Evolutionary conservation across 75 land plant species (phyloP).

Genomic region (Isoetes taiwanensis): DNA sequence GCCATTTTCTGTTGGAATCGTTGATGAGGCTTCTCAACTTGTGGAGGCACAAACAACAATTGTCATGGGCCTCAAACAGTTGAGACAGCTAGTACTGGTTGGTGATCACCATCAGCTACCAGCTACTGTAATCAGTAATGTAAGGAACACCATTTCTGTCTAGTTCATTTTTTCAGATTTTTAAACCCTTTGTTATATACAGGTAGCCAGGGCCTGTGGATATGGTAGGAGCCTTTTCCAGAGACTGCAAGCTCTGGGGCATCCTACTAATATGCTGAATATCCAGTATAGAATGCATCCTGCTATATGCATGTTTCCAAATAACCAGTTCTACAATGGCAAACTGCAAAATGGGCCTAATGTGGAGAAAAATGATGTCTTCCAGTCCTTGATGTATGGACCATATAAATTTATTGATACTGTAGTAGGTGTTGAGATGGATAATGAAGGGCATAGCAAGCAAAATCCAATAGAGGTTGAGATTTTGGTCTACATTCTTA

Average conservation of each 20-base stretch:
- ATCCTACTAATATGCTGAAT: constrained; percentile 38
- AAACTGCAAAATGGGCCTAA: constrained; percentile 38
- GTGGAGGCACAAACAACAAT: constrained; percentile 65
- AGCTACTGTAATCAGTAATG: constrained; percentile 65
- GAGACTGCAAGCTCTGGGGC: constrained; percentile 45
- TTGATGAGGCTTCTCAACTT: constrained; percentile 86
- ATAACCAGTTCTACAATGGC: constrained; percentile 37
- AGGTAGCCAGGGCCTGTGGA: constrained; percentile 36
- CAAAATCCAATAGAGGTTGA: constrained; percentile 57
- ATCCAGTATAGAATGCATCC: constrained; percentile 87
- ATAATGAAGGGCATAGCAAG: constrained; percentile 27
- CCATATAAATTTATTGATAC: constrained; percentile 60
- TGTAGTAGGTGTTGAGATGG: constrained; percentile 29
- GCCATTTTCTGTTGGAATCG: constrained; percentile 35
- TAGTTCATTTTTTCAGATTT: too few species aligned
- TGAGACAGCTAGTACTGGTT: constrained; percentile 49
- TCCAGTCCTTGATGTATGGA: too few species aligned
- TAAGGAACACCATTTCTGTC: constrained; percentile 16
- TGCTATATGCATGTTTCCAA: constrained; percentile 57
- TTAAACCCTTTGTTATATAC: too few species aligned
- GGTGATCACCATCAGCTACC: constrained; percentile 76
- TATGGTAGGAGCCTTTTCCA: constrained; percentile 86
- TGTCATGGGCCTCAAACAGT: constrained; percentile 31
- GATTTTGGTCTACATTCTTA: constrained; percentile 25
- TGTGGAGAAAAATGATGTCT: too few species aligned